Base-by-base conservation (phyloP, 1,284 basidiomycete genomes). In the Ganoderma resinaceum region DNA sequence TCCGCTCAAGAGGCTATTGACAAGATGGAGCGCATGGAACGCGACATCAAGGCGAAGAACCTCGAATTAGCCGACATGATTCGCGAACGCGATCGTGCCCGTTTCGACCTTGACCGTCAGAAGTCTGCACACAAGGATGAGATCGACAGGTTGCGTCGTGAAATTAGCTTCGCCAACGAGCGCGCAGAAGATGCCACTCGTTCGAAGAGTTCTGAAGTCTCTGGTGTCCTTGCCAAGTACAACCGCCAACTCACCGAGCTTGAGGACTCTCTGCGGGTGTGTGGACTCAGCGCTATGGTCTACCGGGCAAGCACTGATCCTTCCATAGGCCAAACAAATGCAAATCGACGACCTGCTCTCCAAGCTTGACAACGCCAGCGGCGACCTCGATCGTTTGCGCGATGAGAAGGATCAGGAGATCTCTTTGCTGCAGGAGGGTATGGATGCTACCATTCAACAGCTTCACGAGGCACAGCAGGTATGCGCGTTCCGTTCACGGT, bases 1-100 rank as follows among this genome's bases (percentile, higher is more conserved):
- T 98, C 96, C 65, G 97, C 98, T 0, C 97, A 99, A 80, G 98
- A 99, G 82, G 95, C 97, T n/a, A 93, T 99, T 63, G 97, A 99
- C 81, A 93, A 92, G 77, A 99, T 99, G 96, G 98, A 99, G 81
- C 87, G 97, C 69, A 99, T 99, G 97, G 98, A 99, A 80, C 87
- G 97, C 43, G 98, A 99, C 79, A 86, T 99, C 76, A 99, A 99
- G 84, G 87, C 95, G 52, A 99, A 99, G 89, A 99, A 99, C 79
- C 83, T 99, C 66, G 98, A 99, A 80, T 85, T 99, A 40, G 97
- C 97, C 35, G 98, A 99, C 79, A 99, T 99, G 98, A 94, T 99
- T 75, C 90, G 97, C 64, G 98, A 99, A 81, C 91, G 98, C 46
- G 98, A 99, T 80, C 89, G 97, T 70, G 96, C 97, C 38, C 86